These are phyloP conservation scores for Ascochyta pisi DNA, from an alignment of 2,329 filamentous ascomycete genomes.

Conservation along the genomic window DNA sequence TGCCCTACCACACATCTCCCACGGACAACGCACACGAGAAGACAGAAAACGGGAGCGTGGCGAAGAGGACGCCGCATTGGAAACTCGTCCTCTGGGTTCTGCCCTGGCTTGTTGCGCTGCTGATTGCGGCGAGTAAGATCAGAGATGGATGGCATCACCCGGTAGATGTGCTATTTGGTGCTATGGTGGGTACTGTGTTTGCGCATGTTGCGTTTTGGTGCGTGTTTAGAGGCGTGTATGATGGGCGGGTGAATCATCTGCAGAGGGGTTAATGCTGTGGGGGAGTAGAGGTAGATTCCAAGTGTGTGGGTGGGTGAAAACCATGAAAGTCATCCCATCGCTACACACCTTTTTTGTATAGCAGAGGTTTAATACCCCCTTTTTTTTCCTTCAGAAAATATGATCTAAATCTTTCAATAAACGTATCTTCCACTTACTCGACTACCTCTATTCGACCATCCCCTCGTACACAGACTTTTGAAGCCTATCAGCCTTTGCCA, in stretches of 20 bases:
- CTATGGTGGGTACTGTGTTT: slow-evolving; percentile 66
- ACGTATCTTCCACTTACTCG: no score
- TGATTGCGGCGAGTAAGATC: slow-evolving; percentile 71
- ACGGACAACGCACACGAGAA: neutral
- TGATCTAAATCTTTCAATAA: no score
- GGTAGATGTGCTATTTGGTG: slow-evolving; percentile 71
- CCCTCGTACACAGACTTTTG: no score
- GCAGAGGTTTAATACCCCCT: no score
- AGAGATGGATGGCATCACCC: slow-evolving; percentile 74
- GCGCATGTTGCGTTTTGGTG: slow-evolving; percentile 69
- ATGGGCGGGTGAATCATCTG: slow-evolving; percentile 26
- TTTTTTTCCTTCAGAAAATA: no score
- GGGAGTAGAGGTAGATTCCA: no score
- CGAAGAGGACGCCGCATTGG: slow-evolving; percentile 67
- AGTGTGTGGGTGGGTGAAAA: no score
- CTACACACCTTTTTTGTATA: no score
- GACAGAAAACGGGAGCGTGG: neutral
- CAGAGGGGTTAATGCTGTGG: neutral
- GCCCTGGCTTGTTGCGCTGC: slow-evolving; percentile 67
- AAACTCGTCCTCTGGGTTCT: slow-evolving; percentile 67
- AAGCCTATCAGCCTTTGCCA: no score
- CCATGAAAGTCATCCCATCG: no score
- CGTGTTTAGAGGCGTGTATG: slow-evolving; percentile 56
- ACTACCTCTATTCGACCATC: no score
- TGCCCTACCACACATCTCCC: slow-evolving; percentile 1